These are phyloP conservation scores for Umbelopsis sp. DNA, from an alignment of 192 early-diverging fungal species.

Conservation along the genomic window DNA sequence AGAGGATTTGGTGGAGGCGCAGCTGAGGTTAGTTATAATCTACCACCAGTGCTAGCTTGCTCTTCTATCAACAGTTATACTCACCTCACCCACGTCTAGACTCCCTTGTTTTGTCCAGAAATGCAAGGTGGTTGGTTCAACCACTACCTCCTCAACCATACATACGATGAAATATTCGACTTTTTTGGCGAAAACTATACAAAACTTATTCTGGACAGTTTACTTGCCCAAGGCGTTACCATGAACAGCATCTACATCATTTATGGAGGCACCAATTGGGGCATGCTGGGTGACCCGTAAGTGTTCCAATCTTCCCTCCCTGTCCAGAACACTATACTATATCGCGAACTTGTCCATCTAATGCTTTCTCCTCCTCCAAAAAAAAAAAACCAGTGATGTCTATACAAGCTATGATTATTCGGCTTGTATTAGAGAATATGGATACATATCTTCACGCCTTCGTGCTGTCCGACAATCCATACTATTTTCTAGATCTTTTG, in stretches of 20 bases:
- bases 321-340: slow-evolving; percentile 5
- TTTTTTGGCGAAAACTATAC: slow-evolving; percentile 76
- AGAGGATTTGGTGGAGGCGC: slow-evolving; percentile 71
- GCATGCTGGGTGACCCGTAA: slow-evolving; percentile 68
- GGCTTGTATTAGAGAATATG: slow-evolving; percentile 73
- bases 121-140: slow-evolving; percentile 83
- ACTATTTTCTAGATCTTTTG: slow-evolving; percentile 63
- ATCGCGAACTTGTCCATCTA: not conserved
- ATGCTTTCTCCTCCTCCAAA: not conserved
- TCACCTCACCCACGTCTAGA: slow-evolving; percentile 27
- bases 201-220: slow-evolving; percentile 57
- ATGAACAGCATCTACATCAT: slow-evolving; percentile 70
- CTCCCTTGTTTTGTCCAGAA: slow-evolving; percentile 76
- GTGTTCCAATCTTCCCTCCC: slow-evolving; percentile 15
- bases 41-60: not conserved
- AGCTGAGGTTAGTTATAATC: slow-evolving; percentile 39
- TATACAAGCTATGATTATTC: slow-evolving; percentile 81
- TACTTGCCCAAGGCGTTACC: slow-evolving; percentile 66
- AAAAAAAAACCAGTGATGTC: slow-evolving; percentile 64
- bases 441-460: slow-evolving; percentile 62
- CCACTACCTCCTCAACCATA: slow-evolving; percentile 62
- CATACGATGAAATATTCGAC: slow-evolving; percentile 69
- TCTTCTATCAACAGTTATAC: not conserved
- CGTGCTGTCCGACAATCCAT: slow-evolving; percentile 60
- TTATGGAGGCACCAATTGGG: slow-evolving; percentile 84